Evolutionary conservation across 371 early-diverging fungal genomes (phyloP).

Genomic region (Mortierella sp.): DNA sequence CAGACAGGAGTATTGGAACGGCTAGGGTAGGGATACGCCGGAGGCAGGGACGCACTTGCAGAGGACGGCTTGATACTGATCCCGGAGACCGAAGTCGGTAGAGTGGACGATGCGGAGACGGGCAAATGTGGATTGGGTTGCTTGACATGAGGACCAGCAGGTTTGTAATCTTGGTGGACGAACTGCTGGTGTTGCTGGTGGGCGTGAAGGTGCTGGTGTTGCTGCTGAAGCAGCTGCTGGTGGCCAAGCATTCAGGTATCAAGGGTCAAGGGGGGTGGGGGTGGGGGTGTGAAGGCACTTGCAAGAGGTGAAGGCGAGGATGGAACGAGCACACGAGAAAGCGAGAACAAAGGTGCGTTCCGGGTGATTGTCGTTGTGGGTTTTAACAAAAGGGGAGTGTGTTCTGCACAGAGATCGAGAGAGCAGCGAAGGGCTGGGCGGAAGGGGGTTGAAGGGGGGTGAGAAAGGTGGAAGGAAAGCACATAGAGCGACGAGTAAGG

Average conservation of each 20-base stretch:
- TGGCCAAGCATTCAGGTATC: constrained; percentile 48
- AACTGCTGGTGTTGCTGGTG: constrained; percentile 24
- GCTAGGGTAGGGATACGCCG: constrained; percentile 40
- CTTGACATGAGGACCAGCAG: constrained; percentile 14
- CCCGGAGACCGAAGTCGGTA: constrained; percentile 21
- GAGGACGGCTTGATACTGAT: constrained; percentile 23
- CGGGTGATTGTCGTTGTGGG: constrained; percentile 2
- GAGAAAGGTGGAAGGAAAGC: constrained; percentile 1
- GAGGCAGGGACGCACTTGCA: constrained; percentile 33
- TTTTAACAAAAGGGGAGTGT: constrained; percentile 1
- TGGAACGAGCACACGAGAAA: constrained; percentile 8
- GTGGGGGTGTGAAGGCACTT: no score
- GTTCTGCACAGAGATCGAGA: neutral
- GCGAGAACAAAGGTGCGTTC: neutral
- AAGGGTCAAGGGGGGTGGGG: neutral
- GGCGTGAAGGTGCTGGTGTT: constrained; percentile 28
- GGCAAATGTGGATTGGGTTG: constrained; percentile 13
- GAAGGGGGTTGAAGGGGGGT: constrained; percentile 18
- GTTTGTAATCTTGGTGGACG: constrained; percentile 20
- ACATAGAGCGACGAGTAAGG: constrained; percentile 1
- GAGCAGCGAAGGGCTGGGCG: constrained; percentile 2
- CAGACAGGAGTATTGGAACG: constrained; percentile 20
- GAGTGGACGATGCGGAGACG: constrained; percentile 19
- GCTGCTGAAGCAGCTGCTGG: constrained; percentile 52
- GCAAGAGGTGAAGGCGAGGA: neutral